Conservation (phyloP, 768 basidiomycete species). For the Boletus pseudo-olivaceus region DNA sequence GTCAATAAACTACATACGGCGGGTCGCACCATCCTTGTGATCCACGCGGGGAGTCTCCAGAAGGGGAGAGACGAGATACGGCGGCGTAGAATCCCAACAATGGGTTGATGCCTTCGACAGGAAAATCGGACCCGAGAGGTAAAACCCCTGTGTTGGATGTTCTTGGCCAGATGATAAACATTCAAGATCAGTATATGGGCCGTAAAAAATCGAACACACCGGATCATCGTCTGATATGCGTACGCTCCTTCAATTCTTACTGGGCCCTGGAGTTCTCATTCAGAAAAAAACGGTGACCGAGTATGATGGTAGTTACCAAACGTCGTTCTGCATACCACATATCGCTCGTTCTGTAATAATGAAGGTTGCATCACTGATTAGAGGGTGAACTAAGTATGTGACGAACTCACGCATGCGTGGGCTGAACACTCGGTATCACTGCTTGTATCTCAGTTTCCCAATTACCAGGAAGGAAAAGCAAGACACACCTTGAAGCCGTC, state of each 20-base stretch:
- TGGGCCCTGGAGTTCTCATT: constrained; percentile 51
- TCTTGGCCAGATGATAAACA: constrained; percentile 28
- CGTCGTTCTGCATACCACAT: constrained; percentile 91
- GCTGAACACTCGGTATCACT: constrained; percentile 93
- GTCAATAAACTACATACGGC: neutral
- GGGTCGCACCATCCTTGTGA: constrained; percentile 67
- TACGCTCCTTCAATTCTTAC: constrained; percentile 86
- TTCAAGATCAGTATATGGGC: neutral
- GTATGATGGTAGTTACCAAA: constrained; percentile 42
- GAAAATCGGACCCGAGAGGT: constrained; percentile 91
- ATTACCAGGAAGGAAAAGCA: neutral
- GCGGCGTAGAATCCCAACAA: constrained; percentile 89
- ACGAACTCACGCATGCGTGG: constrained; percentile 75
- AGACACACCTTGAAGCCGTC: constrained; percentile 64
- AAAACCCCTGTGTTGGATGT: constrained; percentile 53
- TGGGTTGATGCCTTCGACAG: constrained; percentile 88
- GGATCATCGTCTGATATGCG: constrained; percentile 76
- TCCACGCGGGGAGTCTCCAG: constrained; percentile 82
- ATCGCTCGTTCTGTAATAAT: constrained; percentile 64
- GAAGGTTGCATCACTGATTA: neutral
- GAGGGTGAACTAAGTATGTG: neutral
- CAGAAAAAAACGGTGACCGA: neutral
- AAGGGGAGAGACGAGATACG: constrained; percentile 62
- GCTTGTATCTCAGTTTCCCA: neutral
- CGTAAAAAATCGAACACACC: constrained; percentile 39